These are phyloP conservation scores for Globisporangium camurandrum DNA, from an alignment of 352 stramenopile genomes.

Conservation along the genomic window DNA sequence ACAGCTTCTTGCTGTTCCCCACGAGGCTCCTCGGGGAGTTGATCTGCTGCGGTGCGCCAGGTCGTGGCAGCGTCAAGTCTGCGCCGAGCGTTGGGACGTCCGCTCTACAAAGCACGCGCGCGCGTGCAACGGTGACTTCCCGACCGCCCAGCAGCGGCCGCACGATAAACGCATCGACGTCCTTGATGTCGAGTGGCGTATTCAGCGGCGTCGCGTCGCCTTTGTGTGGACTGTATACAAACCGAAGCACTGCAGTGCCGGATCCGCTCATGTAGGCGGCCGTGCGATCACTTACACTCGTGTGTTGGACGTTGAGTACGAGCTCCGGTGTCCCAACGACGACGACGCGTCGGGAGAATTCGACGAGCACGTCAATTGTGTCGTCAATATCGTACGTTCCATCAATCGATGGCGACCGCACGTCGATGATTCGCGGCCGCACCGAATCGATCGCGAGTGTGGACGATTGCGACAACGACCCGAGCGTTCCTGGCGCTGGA, in stretches of 20 bases:
- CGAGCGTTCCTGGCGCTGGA: slow-evolving; percentile 31
- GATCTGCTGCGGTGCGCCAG: slow-evolving; percentile 30
- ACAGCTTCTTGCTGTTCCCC: slow-evolving; percentile 50
- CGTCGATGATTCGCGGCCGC: slow-evolving; percentile 30
- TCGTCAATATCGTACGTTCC: slow-evolving; percentile 65
- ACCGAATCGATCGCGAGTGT: slow-evolving; percentile 42
- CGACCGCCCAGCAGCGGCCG: slow-evolving; percentile 22
- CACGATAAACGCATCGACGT: slow-evolving; percentile 35
- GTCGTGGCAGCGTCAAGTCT: slow-evolving; percentile 37
- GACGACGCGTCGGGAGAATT: slow-evolving; percentile 47
- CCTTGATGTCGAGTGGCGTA: slow-evolving; percentile 32
- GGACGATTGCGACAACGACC: slow-evolving; percentile 36
- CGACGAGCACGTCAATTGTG: slow-evolving; percentile 35
- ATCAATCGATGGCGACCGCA: slow-evolving; percentile 28
- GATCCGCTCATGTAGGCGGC: slow-evolving; percentile 51
- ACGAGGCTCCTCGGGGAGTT: slow-evolving; percentile 53
- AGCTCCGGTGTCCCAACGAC: slow-evolving; percentile 35
- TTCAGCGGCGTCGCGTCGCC: slow-evolving; percentile 40
- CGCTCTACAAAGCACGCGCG: slow-evolving; percentile 33
- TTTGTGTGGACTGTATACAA: slow-evolving; percentile 33
- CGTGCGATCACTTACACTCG: slow-evolving; percentile 16
- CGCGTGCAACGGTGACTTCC: slow-evolving; percentile 19
- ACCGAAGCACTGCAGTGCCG: slow-evolving; percentile 29
- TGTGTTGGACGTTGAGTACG: slow-evolving; percentile 37
- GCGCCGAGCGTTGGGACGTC: slow-evolving; percentile 23